Conservation (phyloP, 2,329 filamentous ascomycete genomes). For the Colletotrichum sp. region DNA sequence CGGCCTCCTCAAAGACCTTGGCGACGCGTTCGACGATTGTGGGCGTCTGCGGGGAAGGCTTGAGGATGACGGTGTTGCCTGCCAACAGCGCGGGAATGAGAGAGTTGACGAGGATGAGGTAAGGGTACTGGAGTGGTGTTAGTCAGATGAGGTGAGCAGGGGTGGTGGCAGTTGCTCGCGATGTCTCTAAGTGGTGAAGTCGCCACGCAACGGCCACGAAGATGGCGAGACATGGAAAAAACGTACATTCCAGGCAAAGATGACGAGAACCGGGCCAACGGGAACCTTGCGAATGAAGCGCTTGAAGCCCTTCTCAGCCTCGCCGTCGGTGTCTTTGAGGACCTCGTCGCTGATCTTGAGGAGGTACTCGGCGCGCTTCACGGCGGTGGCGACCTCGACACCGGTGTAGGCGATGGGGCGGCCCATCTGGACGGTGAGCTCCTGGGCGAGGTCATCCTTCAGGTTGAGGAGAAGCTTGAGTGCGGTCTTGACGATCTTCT, state of each 20-base stretch:
- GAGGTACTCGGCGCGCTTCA: constrained; percentile 85
- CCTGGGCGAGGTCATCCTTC: constrained; percentile 80
- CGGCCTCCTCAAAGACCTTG: constrained; percentile 78
- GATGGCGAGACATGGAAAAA: not conserved
- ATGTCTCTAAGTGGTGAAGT: not conserved
- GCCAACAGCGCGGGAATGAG: constrained; percentile 89
- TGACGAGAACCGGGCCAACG: constrained; percentile 83
- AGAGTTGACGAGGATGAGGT: constrained; percentile 91
- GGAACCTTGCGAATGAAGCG: constrained; percentile 89
- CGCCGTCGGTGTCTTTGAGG: constrained; percentile 80
- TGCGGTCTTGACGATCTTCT: constrained; percentile 82
- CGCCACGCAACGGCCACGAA: not conserved
- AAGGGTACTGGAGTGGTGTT: constrained; percentile 74
- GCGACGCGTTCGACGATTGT: constrained; percentile 87
- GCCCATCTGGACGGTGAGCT: constrained; percentile 95
- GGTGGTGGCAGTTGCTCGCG: not conserved
- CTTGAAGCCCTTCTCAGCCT: constrained; percentile 86
- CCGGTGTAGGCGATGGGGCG: constrained; percentile 86
- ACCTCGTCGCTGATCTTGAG: constrained; percentile 82
- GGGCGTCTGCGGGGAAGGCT: constrained; percentile 93
- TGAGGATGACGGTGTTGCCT: constrained; percentile 90
- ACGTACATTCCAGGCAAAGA: constrained; percentile 96
- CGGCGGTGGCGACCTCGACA: constrained; percentile 83
- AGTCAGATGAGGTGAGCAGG: not conserved
- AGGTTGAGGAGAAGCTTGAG: constrained; percentile 72